Evolutionary conservation across 176 grass and related monocot species (phyloP), one percentile per base, ranked within the genome.

Genomic region (Oryza australiensis): DNA sequence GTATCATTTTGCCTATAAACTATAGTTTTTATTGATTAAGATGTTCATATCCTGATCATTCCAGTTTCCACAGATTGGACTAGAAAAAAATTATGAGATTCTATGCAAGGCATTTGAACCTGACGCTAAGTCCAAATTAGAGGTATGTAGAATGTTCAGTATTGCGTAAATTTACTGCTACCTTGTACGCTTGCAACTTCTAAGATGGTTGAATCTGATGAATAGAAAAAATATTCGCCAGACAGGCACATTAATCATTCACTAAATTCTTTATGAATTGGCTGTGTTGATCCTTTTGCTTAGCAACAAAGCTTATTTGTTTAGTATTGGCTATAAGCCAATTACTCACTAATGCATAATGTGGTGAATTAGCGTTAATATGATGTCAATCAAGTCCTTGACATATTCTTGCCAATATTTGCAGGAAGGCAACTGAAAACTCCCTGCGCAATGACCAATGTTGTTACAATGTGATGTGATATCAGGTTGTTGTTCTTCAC

Each of bases 21-120:
- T 69, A 64, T 69, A 64, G 11, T 51, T 33, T 72, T 60, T 40
- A 42, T 12, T 86, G 32, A 7, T 41, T 80, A 45, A 77, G 7
- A 82, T 59, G 12, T 70, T 71, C 40, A 10, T 70, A 46, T 79
- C 5, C 23, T 34, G 12, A 70, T 29, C 8, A 12, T 70, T 53
- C 40, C 9, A 51, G 62, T 72, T 64, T 75, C 73, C 41, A 49
- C 76, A 98, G 92, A 90, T 91, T 77, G 90, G 87, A 68, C 73
- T 79, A 71, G 64, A 89, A 67, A 86, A 83, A 82, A 94, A 66
- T 76, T 95, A 98, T 89, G 89, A 98, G 82, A 95, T 98, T 71
- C 57, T 95, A 49, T 93, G 96, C 73, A 98, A 91, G 81, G 80
- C 90, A 23, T 95, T 93, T 72, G 82, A 95, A 30, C 68, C 90